These are phyloP conservation scores for Chaetomium sp. DNA, from an alignment of 2,329 filamentous ascomycete species.

Conservation along the genomic window DNA sequence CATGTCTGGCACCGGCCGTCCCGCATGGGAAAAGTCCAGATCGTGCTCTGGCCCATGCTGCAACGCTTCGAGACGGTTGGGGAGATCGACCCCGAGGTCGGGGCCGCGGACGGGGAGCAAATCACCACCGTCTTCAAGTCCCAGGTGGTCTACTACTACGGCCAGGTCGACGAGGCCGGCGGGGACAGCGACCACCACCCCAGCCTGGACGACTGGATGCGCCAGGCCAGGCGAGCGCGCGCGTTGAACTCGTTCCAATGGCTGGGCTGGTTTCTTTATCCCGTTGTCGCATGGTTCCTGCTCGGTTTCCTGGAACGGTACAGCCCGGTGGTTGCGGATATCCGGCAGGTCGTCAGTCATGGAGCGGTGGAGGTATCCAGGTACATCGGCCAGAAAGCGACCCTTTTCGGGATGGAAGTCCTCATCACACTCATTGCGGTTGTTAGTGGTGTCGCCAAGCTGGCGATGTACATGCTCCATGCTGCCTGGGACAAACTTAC, in stretches of 20 bases:
- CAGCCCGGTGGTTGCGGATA: not conserved
- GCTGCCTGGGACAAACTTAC: not conserved
- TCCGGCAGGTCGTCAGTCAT: not conserved
- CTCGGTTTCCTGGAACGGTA: not conserved
- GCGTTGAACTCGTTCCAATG: not conserved
- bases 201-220: slow-evolving; percentile 29
- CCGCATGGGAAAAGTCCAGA: slow-evolving; percentile 39
- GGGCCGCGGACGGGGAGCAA: slow-evolving; percentile 28
- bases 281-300: not conserved
- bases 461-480: not conserved
- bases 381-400: not conserved
- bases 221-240: not conserved
- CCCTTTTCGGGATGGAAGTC: slow-evolving; percentile 13
- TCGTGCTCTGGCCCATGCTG: slow-evolving; percentile 39
- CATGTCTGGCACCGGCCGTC: not conserved
- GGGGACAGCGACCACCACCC: slow-evolving; percentile 28
- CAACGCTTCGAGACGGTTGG: slow-evolving; percentile 36
- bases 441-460: not conserved
- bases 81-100: slow-evolving; percentile 10
- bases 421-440: slow-evolving; percentile 5
- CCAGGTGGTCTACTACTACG: slow-evolving; percentile 39
- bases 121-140: slow-evolving; percentile 35
- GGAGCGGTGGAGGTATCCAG: not conserved
- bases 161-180: slow-evolving; percentile 23
- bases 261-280: slow-evolving; percentile 1